Evolutionary conservation across 176 grass and related monocot genomes (phyloP), one percentile per base, ranked within the genome.

Genomic region (Hyparrhenia diplandra): DNA sequence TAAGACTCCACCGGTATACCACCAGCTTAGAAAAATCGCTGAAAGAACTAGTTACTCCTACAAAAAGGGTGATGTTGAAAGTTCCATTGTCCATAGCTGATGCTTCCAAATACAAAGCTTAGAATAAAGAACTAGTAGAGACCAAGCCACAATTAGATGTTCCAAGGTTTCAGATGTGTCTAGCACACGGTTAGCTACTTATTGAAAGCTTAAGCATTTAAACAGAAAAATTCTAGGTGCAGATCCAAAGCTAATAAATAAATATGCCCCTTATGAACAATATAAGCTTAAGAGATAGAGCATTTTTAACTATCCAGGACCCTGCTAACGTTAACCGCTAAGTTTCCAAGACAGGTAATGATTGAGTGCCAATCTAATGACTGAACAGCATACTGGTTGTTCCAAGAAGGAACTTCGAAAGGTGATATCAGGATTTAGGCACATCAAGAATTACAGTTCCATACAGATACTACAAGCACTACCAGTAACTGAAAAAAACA

Each of bases 391-490:
- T 61, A 60, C 79, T 73, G 54, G 32, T 58, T 69, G 79, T 86
- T 90, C 67, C 88, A 83, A 86, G 67, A 90, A 32, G 71, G 71
- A 71, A 80, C 78, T 57, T 28, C 27, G 40, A 36, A 23, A 71
- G 40, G 51, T 8, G 20, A 74, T 74, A 83, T 74, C 74, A 90
- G 67, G 32, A 90, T 86, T 85, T 86, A 79, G 84, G 75, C 84
- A 82, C 67, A 90, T 85, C 75, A 88, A 84, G 81, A 88, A 88
- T 89, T 84, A 85, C 69, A 70, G 76, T 80, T 84, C 52, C 75
- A 69, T 64, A 69, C n/a, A 86, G 79, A 83, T 69, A 74, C 83
- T 69, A 83, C 84, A 76, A 83, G 74, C 60, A 67, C 79, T 61
- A 82, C 61, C 67, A 73, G 82, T 28, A 83, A 83, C 25, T 62